Conservation (phyloP, 345 rosid genomes). For the Trapa incisa region DNA sequence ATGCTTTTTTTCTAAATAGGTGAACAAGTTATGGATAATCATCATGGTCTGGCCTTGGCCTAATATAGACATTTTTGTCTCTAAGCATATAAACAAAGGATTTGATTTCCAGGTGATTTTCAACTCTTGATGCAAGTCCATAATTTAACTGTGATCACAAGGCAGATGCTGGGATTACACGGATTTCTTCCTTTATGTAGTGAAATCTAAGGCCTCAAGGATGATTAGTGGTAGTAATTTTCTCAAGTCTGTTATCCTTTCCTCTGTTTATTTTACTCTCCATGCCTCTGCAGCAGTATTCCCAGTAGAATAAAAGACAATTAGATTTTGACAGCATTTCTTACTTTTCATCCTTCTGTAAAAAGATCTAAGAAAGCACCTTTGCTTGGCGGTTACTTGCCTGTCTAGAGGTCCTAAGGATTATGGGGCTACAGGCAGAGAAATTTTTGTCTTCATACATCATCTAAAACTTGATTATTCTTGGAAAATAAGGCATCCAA, state of each 20-base stretch:
- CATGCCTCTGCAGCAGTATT: too few relatives aligned
- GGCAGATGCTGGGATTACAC: not conserved
- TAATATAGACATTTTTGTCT: not conserved
- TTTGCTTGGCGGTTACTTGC: too few relatives aligned
- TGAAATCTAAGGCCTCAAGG: not conserved
- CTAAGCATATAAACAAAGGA: constrained; percentile 4
- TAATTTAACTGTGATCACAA: not conserved
- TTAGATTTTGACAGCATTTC: too few relatives aligned
- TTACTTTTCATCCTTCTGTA: not conserved
- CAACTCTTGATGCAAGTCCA: too few relatives aligned
- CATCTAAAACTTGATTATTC: not conserved
- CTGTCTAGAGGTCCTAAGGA: not conserved
- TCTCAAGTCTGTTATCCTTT: not conserved
- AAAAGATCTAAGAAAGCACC: not conserved
- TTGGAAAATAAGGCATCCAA: not conserved
- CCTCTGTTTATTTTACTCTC: too few relatives aligned
- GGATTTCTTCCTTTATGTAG: not conserved
- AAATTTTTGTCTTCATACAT: not conserved
- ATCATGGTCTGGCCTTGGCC: constrained; percentile 11
- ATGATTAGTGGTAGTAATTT: not conserved
- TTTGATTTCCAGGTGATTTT: too few relatives aligned
- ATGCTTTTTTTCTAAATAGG: not conserved
- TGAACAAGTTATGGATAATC: not conserved
- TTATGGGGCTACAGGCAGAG: not conserved
- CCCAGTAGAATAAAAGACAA: too few relatives aligned